Evolutionary conservation across 2,329 filamentous ascomycete genomes (phyloP), one percentile per base, ranked within the genome.

Genomic region (Trichoderma sp.): DNA sequence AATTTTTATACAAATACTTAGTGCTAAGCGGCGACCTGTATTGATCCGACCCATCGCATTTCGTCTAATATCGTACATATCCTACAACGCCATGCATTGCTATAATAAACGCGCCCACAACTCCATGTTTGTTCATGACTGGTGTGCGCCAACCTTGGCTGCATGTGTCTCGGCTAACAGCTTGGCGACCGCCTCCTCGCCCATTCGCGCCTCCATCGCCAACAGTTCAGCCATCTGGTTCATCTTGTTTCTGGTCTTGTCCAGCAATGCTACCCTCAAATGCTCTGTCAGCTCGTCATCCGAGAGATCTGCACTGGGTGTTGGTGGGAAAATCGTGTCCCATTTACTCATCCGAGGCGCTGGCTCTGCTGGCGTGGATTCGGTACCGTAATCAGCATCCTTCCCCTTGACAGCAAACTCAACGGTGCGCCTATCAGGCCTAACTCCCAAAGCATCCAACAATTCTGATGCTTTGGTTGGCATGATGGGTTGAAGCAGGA

Each of bases 401-500:
- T 84, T 87, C 2, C 91, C 91, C 33, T 92, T 85, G 31, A 78
- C 82, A 6, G 94, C 93, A 81, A 91, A 89, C 21, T 88, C 85
- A 76, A 95, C 89, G 0, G 86, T 89, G 75, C 96, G 89, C 71
- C 89, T 89, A 11, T 89, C 87, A 9, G 86, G 82, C 3, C 86
- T 85, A 5, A 99, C 95, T 1, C 93, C 93, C 9, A 99, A 86
- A 80, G 93, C 89, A 82, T 98, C 93, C 0, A 99, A 89, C 38
- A 98, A 84, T 78, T 90, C 86, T 12, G 85, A 84, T 64, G 94
- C 90, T 83, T 97, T 97, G 56, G 86, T 87, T 0, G 97, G 97
- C 89, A 99, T 97, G 81, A 95, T 94, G 1, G 97, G 95, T 83
- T 98, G 95, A 62, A 99, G 86, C 64, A 98, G 86, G 79, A 99